Conservation (phyloP, 78 protist species). For the Dictyostelium capitatum region DNA sequence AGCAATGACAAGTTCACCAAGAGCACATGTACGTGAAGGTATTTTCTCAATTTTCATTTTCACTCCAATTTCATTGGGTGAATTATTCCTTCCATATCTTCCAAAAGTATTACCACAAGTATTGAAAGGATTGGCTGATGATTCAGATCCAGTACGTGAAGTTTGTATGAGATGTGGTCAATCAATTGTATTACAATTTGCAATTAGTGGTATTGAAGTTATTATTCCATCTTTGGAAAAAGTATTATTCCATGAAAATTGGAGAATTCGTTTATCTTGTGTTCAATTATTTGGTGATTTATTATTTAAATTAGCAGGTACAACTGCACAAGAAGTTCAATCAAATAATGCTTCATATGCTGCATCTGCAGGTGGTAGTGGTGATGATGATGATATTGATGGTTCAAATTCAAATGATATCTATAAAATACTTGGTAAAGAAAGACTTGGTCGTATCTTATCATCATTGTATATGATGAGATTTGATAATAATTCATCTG, state of each 20-base stretch:
- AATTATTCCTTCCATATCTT: slow-evolving; percentile 64
- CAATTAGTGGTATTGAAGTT: slow-evolving; percentile 80
- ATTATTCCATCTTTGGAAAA: slow-evolving; percentile 89
- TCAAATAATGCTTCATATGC: slow-evolving; percentile 26
- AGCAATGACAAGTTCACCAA: slow-evolving; percentile 58
- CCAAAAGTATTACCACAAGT: slow-evolving; percentile 79
- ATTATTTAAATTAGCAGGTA: slow-evolving; percentile 77
- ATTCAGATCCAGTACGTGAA: slow-evolving; percentile 91
- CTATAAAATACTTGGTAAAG: slow-evolving; percentile 79
- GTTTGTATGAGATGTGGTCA: slow-evolving; percentile 92
- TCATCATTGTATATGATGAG: slow-evolving; percentile 92
- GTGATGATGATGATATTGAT: slow-evolving; percentile 1
- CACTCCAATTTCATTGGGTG: slow-evolving; percentile 87
- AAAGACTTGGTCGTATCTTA: slow-evolving; percentile 78
- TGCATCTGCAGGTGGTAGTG: slow-evolving; percentile 35
- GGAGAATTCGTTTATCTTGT: slow-evolving; percentile 93
- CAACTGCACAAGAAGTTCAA: slow-evolving; percentile 6
- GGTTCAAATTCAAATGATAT: not conserved
- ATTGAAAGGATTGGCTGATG: slow-evolving; percentile 92
- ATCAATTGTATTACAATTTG: slow-evolving; percentile 83
- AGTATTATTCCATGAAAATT: slow-evolving; percentile 91
- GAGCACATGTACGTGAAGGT: slow-evolving; percentile 85
- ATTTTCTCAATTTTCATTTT: slow-evolving; percentile 70
- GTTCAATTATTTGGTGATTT: slow-evolving; percentile 93
- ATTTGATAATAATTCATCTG: slow-evolving; percentile 82